Evolutionary conservation across 1,284 basidiomycete species (phyloP), one percentile per base, ranked within the genome.

Genomic region (Marasmius tenuissimus): DNA sequence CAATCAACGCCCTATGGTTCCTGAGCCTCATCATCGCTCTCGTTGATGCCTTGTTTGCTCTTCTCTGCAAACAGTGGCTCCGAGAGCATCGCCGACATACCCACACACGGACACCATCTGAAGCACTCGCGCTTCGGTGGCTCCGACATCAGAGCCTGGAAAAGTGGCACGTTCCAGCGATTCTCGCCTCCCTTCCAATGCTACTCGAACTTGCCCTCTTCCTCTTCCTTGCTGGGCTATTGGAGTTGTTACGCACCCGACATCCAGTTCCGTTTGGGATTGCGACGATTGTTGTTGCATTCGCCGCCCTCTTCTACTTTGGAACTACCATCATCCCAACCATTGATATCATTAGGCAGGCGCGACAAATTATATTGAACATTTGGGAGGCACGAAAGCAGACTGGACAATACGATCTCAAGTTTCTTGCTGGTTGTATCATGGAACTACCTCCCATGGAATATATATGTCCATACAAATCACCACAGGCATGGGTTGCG

Each of bases 1-100:
- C 27, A 42, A 42, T 38, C 50, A 60, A 60, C 51, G 33, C 18
- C 10, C 54, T 53, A n/a, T 60, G 58, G 58, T 22, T 38, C 37
- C 61, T 63, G 42, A 63, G 61, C 35, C 58, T 63, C 10, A 48
- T 42, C n/a, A 38, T 56, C 5, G 42, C 58, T 2, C 49, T 63
- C 5, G 42, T 51, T 37, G 33, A 56, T 1, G 61, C 57, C 16
- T 42, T 59, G 10, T n/a, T 60, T 16, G 52, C 58, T 11, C 53
- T 63, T 4, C 53, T 63, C 8, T 59, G 58, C 52, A 63, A 63
- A 40, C 61, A 63, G 40, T 63, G 61, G 61, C 33, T 63, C 6
- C 51, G 61, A 6, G 63, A 56, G 35, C 48, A 58, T 53, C 40
- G 45, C n/a, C 60, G 60, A 10, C 54, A 61, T 12, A 40, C 48